Conservation (phyloP, 495 filamentous ascomycete species). For the Penicillium riverlandense region DNA sequence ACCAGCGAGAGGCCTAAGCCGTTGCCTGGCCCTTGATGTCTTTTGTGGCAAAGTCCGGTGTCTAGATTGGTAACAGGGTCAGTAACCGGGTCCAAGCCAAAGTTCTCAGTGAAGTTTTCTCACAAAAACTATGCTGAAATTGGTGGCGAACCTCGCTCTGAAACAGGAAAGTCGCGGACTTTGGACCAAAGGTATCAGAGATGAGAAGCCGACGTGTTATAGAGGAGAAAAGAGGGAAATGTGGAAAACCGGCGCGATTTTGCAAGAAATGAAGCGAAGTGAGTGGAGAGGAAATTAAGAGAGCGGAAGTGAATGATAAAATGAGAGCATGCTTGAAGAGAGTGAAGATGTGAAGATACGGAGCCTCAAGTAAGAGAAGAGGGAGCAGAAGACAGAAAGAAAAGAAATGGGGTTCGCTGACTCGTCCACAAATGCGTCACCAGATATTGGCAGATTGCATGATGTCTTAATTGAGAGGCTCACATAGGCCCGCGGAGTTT, state of each 20-base stretch:
- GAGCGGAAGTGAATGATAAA: background rate
- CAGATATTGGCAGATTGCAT: constrained; percentile 4
- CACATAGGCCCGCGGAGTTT: constrained; percentile 5
- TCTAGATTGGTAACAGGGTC: constrained; percentile 10
- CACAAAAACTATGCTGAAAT: background rate
- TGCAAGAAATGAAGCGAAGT: background rate
- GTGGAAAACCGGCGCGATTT: background rate
- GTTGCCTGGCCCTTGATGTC: constrained; percentile 10
- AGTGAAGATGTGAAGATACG: background rate
- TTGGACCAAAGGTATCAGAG: too few relatives aligned
- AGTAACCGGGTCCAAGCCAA: constrained; percentile 6
- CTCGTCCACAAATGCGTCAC: constrained; percentile 12
- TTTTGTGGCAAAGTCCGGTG: constrained; percentile 5
- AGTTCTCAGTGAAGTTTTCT: background rate
- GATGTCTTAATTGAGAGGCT: constrained; percentile 9
- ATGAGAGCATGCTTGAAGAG: constrained; percentile 9
- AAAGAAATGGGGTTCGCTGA: background rate
- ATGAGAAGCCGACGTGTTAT: background rate
- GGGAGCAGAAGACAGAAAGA: too few relatives aligned
- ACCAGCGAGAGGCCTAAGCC: constrained; percentile 11
- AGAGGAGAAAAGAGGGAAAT: background rate
- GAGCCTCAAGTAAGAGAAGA: too few relatives aligned
- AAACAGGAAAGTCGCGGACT: too few relatives aligned
- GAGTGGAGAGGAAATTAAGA: background rate
- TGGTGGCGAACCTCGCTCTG: background rate